Evolutionary conservation across 805 yeast species (phyloP), one percentile per base, ranked within the genome.

Genomic region (Monosporozyma servazzii): DNA sequence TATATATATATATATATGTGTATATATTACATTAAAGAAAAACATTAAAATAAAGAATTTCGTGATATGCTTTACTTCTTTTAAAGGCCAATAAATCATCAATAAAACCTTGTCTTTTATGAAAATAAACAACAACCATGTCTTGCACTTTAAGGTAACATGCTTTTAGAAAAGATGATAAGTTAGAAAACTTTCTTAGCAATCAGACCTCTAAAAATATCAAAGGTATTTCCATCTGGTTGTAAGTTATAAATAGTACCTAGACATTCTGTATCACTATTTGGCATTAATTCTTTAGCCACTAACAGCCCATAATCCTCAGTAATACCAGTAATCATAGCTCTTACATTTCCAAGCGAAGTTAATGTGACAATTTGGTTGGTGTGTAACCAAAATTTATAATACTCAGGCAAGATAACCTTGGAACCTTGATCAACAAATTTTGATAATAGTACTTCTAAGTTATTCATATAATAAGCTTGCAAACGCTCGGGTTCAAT

Each of bases 181-280:
- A 33, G 10, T 9, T 20, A 48, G 23, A 51, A 43, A 7, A 69
- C 67, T 61, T 82, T 84, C 53, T 73, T 81, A 18, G 82, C 85
- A 17, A 91, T 85, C 56, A 93, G 73, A 0, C 98, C 98, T 58
- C 78, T 84, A 71, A 93, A 86, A 76, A 93, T 90, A 65, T 93
- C 98, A 62, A 93, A 93, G 3, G 97, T 88, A 65, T 93, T 93
- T 0, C 99, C 99, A 67, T 93, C 99, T 0, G 99, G 98, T 66
- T 90, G 97, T 46, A 93, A 70, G 58, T 88, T 84, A 56, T 76
- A 82, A 4, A 61, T 71, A 42, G 71, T 75, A 0, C 88, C 86
- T 1, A 83, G 79, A 15, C 71, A 71, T 11, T 58, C 62, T 21
- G 75, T 76, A 13, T 67, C 61, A 5, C 67, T 57, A 6, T 67